Conservation (phyloP, 2,329 filamentous ascomycete species). For the Akanthomyces dipterigenus region DNA sequence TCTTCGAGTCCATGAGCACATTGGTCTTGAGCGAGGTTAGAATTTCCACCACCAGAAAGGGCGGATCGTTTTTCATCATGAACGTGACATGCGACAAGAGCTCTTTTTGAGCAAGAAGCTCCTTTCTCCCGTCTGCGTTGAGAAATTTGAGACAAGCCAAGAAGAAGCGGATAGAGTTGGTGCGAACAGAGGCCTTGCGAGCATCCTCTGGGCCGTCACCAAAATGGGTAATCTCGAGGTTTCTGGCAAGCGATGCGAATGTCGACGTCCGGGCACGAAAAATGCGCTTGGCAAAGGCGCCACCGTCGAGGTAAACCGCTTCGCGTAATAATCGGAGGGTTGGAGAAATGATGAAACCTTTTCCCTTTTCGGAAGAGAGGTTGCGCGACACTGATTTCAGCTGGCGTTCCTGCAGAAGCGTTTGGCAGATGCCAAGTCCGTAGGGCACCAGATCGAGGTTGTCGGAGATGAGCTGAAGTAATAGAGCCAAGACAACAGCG, state of each 20-base stretch:
- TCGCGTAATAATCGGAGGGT: slow-evolving; percentile 81
- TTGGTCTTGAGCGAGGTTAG: slow-evolving; percentile 62
- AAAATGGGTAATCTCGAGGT: slow-evolving; percentile 63
- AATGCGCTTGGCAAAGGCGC: slow-evolving; percentile 67
- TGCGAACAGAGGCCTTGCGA: slow-evolving; percentile 70
- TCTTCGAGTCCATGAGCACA: slow-evolving; percentile 66
- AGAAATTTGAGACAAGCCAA: slow-evolving; percentile 74
- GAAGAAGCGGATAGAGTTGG: slow-evolving; percentile 75
- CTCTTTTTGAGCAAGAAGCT: slow-evolving; percentile 73
- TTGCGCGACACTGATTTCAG: slow-evolving; percentile 74
- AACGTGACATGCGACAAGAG: slow-evolving; percentile 77
- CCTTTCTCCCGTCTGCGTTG: slow-evolving; percentile 68
- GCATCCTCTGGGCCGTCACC: slow-evolving; percentile 54
- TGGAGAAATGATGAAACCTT: slow-evolving; percentile 83
- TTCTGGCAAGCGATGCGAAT: slow-evolving; percentile 71
- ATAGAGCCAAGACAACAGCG: slow-evolving; percentile 71
- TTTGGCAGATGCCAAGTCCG: slow-evolving; percentile 72
- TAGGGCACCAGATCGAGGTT: slow-evolving; percentile 68
- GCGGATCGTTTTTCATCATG: slow-evolving; percentile 69
- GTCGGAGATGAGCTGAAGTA: slow-evolving; percentile 71
- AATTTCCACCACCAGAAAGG: slow-evolving; percentile 68
- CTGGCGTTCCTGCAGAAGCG: slow-evolving; percentile 73
- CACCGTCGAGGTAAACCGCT: slow-evolving; percentile 79
- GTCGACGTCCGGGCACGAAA: slow-evolving; percentile 74
- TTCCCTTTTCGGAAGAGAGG: slow-evolving; percentile 71